Base-by-base conservation (phyloP, 257 asterid genomes). In the Solanum sparsipilum region DNA sequence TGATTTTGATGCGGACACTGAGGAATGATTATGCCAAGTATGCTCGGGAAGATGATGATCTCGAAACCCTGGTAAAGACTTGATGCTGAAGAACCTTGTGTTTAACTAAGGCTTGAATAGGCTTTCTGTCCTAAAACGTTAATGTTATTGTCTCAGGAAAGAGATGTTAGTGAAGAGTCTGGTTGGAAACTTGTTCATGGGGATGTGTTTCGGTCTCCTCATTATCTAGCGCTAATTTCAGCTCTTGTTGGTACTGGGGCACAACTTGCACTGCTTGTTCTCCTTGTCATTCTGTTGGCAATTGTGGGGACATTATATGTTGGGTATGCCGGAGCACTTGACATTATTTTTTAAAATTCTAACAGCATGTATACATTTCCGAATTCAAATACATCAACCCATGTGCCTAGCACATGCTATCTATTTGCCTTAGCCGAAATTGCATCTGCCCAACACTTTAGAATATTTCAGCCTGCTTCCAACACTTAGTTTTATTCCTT, bases 31-130 rank as follows among this genome's bases (percentile, higher is more conserved):
- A 97, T 88, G 99, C 99, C 23, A 97, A 97, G 88, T 97, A 97
- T 93, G 98, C 99, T 89, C 95, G 99, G 86, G 99, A 97, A 88
- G 99, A 97, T 92, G 99, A 97, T 91, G 99, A 97, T 90, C 92
- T 97, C 25, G 99, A 97, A 90, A 92, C 98, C 84, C 94, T 97
- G 99, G 99, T 97, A 95, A 89, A 84, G 15, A 31, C 23, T 83
- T 71, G 35, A 25, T 82, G 86, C 12, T n/a, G 34, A 39, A 82
- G 41, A 65, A 5, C 83, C 15, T 75, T 86, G 34, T 73, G 48
- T 71, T 68, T 46, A 21, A 38, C 35, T 25, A 72, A 13, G 46
- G 5, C 56, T 6, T 15, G 36, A 52, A n/a, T 76, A 36, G 83
- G 52, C 52, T 74, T 36, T 25, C 32, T 15, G 84, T 88, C 76